Conservation (phyloP, 768 basidiomycete species). For the Russula sp. region DNA sequence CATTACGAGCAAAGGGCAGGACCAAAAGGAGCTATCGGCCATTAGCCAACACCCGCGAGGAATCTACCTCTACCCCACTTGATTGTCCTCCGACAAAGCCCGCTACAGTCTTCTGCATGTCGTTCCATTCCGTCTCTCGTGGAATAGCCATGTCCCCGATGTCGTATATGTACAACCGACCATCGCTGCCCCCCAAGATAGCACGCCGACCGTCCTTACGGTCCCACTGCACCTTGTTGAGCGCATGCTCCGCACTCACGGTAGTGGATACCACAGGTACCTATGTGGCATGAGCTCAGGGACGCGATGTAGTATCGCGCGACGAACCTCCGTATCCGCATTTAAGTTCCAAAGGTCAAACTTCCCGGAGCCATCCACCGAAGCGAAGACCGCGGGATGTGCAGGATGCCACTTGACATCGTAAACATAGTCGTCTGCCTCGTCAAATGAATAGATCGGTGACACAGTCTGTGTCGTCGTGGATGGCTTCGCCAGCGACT, state of each 20-base stretch:
- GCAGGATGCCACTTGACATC: constrained; percentile 97
- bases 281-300: constrained; percentile 36
- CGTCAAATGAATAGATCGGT: constrained; percentile 91
- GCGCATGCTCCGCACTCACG: constrained; percentile 71
- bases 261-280: constrained; percentile 87
- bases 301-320: neutral
- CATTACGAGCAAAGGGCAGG: neutral
- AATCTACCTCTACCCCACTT: constrained; percentile 33
- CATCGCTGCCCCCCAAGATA: constrained; percentile 89
- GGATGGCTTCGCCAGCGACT: constrained; percentile 67
- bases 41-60: constrained; percentile 31
- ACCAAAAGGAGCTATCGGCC: constrained; percentile 28
- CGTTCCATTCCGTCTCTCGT: constrained; percentile 88
- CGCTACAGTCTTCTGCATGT: constrained; percentile 81
- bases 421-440: constrained; percentile 97
- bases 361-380: constrained; percentile 90
- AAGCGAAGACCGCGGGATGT: constrained; percentile 91
- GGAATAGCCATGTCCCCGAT: constrained; percentile 88
- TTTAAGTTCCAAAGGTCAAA: constrained; percentile 99
- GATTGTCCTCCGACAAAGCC: constrained; percentile 49
- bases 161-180: constrained; percentile 89
- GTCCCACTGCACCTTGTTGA: constrained; percentile 97
- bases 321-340: constrained; percentile 85
- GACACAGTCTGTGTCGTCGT: constrained; percentile 48
- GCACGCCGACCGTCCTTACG: constrained; percentile 85